Conservation (phyloP, 2,329 filamentous ascomycete genomes). For the Curvularia verruculosa region DNA sequence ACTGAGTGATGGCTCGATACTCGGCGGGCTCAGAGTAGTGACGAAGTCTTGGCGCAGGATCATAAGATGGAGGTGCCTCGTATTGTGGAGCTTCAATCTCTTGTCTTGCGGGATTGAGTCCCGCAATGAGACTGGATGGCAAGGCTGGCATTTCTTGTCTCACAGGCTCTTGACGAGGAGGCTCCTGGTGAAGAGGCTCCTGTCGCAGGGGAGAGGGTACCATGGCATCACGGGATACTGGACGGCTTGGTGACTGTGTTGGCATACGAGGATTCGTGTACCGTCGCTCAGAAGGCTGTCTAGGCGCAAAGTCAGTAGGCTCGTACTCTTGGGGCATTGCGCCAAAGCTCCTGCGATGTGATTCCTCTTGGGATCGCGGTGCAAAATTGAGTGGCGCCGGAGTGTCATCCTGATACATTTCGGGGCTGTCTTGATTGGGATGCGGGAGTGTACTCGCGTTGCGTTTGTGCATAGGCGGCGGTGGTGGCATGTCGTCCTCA, state of each 20-base stretch:
- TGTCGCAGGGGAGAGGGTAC: conserved; percentile 30
- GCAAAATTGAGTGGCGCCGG: conserved; percentile 44
- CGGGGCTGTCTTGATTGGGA: conserved; percentile 28
- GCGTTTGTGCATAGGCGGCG: conserved; percentile 48
- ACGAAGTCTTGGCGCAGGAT: conserved; percentile 33
- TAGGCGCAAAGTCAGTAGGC: conserved; percentile 30
- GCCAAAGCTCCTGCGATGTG: conserved; percentile 30
- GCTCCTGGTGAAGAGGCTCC: conserved; percentile 34
- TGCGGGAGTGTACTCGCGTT: conserved; percentile 41
- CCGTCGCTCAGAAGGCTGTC: conserved; percentile 37
- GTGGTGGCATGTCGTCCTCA: conserved; percentile 58
- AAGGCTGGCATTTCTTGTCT: conserved; percentile 38
- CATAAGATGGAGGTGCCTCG: conserved; percentile 29
- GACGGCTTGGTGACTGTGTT: conserved; percentile 33
- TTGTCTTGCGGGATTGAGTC: conserved; percentile 35
- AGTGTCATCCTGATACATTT: conserved; percentile 36
- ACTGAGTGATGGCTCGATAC: conserved; percentile 41
- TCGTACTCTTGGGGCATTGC: conserved; percentile 36
- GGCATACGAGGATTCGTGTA: conserved; percentile 39
- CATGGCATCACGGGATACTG: conserved; percentile 44
- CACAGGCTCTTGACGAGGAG: conserved; percentile 39
- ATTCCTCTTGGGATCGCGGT: conserved; percentile 36
- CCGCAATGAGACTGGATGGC: conserved; percentile 40
- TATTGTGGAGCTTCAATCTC: conserved; percentile 31
- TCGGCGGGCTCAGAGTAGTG: conserved; percentile 46